These are phyloP conservation scores for Arthroderma uncinatum DNA, from an alignment of 2,329 filamentous ascomycete genomes.

Conservation along the genomic window DNA sequence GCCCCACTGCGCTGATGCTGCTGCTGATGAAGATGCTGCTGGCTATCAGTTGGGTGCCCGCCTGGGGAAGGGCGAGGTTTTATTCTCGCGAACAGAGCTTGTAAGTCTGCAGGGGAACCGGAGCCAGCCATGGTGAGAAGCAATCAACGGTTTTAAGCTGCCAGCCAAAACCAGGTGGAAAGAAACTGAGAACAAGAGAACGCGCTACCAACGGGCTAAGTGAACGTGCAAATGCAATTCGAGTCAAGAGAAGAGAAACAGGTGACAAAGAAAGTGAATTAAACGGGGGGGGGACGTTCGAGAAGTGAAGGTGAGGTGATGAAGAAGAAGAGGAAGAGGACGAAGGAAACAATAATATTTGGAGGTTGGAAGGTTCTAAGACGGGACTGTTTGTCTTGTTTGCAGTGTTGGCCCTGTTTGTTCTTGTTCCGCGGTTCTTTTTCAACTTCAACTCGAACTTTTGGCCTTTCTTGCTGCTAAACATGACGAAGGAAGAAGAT, in stretches of 20 bases:
- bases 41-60: slow-evolving; percentile 18
- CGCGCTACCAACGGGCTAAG: slow-evolving; percentile 7
- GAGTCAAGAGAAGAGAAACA: slow-evolving; percentile 17
- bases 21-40: slow-evolving; percentile 19
- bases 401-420: not conserved
- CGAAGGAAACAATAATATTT: not conserved
- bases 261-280: slow-evolving; percentile 15
- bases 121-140: slow-evolving; percentile 4
- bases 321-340: slow-evolving; percentile 3
- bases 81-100: slow-evolving; percentile 38
- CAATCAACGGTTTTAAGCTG: slow-evolving; percentile 6
- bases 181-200: slow-evolving; percentile 9
- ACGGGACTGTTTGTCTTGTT: slow-evolving; percentile 10
- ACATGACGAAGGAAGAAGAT: not conserved
- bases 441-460: not conserved
- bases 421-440: not conserved
- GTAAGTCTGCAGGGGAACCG: slow-evolving; percentile 32
- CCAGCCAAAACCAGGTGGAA: slow-evolving; percentile 8
- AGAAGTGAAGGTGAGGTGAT: slow-evolving; percentile 8
- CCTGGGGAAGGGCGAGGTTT: slow-evolving; percentile 31
- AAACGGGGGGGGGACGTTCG: slow-evolving; percentile 16
- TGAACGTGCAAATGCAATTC: slow-evolving; percentile 9
- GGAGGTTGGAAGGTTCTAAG: not conserved
- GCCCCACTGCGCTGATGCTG: slow-evolving; percentile 25
- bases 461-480: too few species aligned